Evolutionary conservation across 176 grass and related monocot species (phyloP), one percentile per base, ranked within the genome.

Genomic region (Musa troglodytarum): DNA sequence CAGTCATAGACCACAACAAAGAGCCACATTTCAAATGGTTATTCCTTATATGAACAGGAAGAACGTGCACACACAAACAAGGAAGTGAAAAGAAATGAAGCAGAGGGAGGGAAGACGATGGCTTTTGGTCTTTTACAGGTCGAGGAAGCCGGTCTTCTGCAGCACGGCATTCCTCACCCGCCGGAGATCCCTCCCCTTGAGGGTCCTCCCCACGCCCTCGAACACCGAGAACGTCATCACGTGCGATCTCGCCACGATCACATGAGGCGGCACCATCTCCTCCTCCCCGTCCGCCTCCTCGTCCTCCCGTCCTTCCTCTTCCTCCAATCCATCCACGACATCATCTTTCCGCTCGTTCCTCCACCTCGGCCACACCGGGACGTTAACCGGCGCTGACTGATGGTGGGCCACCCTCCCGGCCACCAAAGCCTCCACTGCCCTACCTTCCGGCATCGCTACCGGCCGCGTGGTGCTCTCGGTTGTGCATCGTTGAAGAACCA

Each of bases 131-230:
- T 21, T 17, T n/a, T 62, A 62, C 16, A 62, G 17, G 53, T 78
- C 66, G 16, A 84, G 82, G 78, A 84, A 84, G 3, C 83, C 83
- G 11, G 83, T 85, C 15, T 76, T 80, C 54, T 72, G 72, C 52
- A 50, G 61, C 1, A 85, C 83, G 28, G 83, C 72, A 69, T 85
- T 85, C 56, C 83, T 77, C 51, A 85, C 77, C 10, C 64, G 77
- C 16, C 83, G 72, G 28, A 85, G 77, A 58, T 85, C 83, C 52
- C 83, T 80, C 12, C 83, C 83, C 20, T 85, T 85, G 29, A 85
- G 83, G 2, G 83, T 85, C 49, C 83, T 50, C 61, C 83, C 83
- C 7, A 68, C 71, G 3, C 83, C 83, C 20, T 85, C 83, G 50
- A 85, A 69, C 17, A 85, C 83, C 7, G 83, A 85, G 78, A 85